A percentile compares a stretch with the other conserved stretches of the same genome.
Evolutionary conservation across 2,329 filamentous ascomycete species (phyloP).

Genomic region (Didymella pomorum): DNA sequence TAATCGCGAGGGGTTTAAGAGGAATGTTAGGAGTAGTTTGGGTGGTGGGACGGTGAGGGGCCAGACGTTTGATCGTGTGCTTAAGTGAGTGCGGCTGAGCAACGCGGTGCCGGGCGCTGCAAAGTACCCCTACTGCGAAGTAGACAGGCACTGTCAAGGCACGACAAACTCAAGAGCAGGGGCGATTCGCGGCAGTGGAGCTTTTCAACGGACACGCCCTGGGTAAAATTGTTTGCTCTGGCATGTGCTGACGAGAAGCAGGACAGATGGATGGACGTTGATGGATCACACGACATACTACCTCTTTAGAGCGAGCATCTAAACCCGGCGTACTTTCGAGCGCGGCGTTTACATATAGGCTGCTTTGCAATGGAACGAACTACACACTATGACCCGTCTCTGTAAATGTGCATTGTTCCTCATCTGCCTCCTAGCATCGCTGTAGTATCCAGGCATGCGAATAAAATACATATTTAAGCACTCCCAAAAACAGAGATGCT

Average conservation of each 20-base stretch:
- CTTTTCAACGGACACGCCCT: not conserved
- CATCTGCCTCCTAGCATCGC: too few species aligned
- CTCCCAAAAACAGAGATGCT: too few species aligned
- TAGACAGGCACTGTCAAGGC: not conserved
- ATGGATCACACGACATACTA: constrained; percentile 9
- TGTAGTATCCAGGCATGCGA: too few species aligned
- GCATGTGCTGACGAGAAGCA: not conserved
- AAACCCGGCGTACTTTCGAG: constrained; percentile 37
- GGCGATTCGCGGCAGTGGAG: not conserved
- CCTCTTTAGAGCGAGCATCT: constrained; percentile 34
- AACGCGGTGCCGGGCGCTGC: not conserved
- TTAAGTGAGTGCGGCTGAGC: constrained; percentile 62
- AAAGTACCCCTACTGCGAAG: not conserved
- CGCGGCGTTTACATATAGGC: constrained; percentile 41
- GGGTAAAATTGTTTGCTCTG: not conserved
- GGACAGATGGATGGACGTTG: constrained; percentile 4
- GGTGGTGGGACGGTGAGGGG: constrained; percentile 78
- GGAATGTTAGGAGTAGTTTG: constrained; percentile 88
- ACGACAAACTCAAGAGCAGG: not conserved
- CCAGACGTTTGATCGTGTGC: constrained; percentile 77
- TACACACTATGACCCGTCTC: not conserved
- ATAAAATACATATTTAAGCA: too few species aligned
- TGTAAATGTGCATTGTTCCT: too few species aligned
- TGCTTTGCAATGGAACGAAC: constrained; percentile 15
- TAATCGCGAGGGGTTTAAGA: constrained; percentile 88